Percentiles rank a stretch among this genome's conserved stretches.
phyloP scores from a whole-genome alignment of 352 stramenopile species.

The Plasmopara muralis region DNA sequence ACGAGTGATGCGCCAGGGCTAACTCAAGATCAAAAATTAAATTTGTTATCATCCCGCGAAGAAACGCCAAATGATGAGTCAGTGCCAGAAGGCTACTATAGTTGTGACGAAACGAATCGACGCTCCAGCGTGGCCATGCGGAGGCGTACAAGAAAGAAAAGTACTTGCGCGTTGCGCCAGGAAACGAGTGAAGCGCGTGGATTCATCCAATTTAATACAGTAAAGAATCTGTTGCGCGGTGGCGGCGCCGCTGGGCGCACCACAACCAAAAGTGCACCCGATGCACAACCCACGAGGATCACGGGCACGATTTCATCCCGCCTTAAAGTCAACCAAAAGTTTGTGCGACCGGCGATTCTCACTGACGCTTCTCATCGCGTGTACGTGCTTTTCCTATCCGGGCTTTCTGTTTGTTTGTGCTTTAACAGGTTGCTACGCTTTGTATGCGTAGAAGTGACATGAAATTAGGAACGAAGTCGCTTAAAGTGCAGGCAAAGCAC shows the following conservation, averaged over 20 bases:
- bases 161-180: conserved; percentile 6
- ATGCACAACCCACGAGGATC: conserved; percentile 40
- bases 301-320: conserved; percentile 59
- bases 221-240: conserved; percentile 58
- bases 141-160: conserved; percentile 21
- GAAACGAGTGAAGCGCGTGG: conserved; percentile 21
- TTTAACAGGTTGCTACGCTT: conserved; percentile 5
- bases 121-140: conserved; percentile 9
- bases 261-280: conserved; percentile 23
- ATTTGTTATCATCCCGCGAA: conserved; percentile 16
- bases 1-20: conserved; percentile 12
- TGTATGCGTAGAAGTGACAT: conserved; percentile 47
- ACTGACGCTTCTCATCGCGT: conserved; percentile 63
- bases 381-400: conserved; percentile 29
- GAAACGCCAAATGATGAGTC: conserved; percentile 3
- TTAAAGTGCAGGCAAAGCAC: conserved; percentile 41
- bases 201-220: conserved; percentile 48
- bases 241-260: conserved; percentile 35
- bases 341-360: conserved; percentile 50
- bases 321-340: conserved; percentile 61
- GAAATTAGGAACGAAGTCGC: conserved; percentile 56
- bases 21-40: conserved; percentile 5
- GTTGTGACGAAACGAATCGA: conserved; percentile 5
- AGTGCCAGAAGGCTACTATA: conserved; percentile 6
- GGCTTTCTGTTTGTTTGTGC: neutral